Evolutionary conservation across 2,329 filamentous ascomycete species (phyloP).

Genomic region (Aspergillus fumigatus): DNA sequence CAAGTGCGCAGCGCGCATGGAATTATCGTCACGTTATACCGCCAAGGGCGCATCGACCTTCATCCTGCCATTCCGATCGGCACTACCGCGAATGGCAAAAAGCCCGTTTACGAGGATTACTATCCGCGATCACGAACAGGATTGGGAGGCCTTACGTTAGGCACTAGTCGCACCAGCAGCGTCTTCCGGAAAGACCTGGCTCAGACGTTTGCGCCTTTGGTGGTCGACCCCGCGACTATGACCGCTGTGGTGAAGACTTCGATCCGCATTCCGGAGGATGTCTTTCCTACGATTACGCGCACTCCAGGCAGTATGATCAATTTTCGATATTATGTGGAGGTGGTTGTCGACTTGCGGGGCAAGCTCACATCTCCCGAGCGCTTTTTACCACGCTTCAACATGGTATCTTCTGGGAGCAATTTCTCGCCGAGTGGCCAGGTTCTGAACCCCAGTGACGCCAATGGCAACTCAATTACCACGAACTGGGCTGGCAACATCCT

Average conservation of each 20-base stretch:
- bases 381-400: constrained; percentile 52
- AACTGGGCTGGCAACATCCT: constrained; percentile 61
- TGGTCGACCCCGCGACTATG: constrained; percentile 76
- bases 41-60: constrained; percentile 86
- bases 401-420: constrained; percentile 44
- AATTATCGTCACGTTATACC: constrained; percentile 86
- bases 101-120: constrained; percentile 72
- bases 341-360: constrained; percentile 86
- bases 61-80: constrained; percentile 58
- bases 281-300: constrained; percentile 83
- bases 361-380: constrained; percentile 73
- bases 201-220: constrained; percentile 81
- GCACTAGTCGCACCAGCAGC: constrained; percentile 79
- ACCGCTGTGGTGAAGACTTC: constrained; percentile 76
- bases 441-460: constrained; percentile 28
- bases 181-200: constrained; percentile 94
- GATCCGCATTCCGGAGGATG: constrained; percentile 81
- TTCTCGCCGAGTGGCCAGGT: constrained; percentile 40
- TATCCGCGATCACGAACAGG: constrained; percentile 85
- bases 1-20: constrained; percentile 86
- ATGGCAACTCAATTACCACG: constrained; percentile 33
- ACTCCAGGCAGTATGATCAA: constrained; percentile 92
- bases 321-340: constrained; percentile 90
- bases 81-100: constrained; percentile 61
- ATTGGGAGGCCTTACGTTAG: constrained; percentile 78